phyloP scores from a whole-genome alignment of 352 stramenopile genomes.

The Globisporangium emineosum region DNA sequence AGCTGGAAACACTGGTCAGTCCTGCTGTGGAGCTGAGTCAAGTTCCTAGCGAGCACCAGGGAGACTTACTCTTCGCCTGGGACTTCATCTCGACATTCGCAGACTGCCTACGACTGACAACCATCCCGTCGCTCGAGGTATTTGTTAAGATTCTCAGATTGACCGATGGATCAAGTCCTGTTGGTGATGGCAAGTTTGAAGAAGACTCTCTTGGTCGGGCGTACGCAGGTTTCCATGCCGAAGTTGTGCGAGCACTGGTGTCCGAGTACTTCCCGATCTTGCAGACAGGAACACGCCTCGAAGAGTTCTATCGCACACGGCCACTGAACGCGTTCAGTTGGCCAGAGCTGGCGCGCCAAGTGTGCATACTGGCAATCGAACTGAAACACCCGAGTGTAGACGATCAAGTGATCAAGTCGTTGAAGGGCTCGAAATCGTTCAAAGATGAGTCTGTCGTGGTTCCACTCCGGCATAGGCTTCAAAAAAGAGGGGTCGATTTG shows the following conservation, averaged over 20 bases:
- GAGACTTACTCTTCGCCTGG: constrained; percentile 73
- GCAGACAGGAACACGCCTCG: constrained; percentile 62
- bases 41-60: constrained; percentile 38
- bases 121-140: constrained; percentile 41
- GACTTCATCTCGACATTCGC: constrained; percentile 76
- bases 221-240: constrained; percentile 50
- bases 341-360: constrained; percentile 75
- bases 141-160: constrained; percentile 57
- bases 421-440: constrained; percentile 73
- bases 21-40: constrained; percentile 33
- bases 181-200: constrained; percentile 46
- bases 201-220: constrained; percentile 43
- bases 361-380: constrained; percentile 74
- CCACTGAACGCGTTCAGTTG: constrained; percentile 78
- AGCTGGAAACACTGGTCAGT: constrained; percentile 23
- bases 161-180: constrained; percentile 39
- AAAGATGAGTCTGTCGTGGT: constrained; percentile 63
- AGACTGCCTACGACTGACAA: constrained; percentile 50
- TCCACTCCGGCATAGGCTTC: constrained; percentile 40
- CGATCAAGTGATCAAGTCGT: constrained; percentile 67
- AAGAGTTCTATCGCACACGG: constrained; percentile 70
- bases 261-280: constrained; percentile 66
- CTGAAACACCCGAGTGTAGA: constrained; percentile 63
- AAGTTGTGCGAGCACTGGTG: constrained; percentile 49
- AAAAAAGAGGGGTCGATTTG: constrained; percentile 41